Evolutionary conservation across 2,329 filamentous ascomycete genomes (phyloP), one percentile per base, ranked within the genome.

Genomic region (Cladobotryum protrusum): DNA sequence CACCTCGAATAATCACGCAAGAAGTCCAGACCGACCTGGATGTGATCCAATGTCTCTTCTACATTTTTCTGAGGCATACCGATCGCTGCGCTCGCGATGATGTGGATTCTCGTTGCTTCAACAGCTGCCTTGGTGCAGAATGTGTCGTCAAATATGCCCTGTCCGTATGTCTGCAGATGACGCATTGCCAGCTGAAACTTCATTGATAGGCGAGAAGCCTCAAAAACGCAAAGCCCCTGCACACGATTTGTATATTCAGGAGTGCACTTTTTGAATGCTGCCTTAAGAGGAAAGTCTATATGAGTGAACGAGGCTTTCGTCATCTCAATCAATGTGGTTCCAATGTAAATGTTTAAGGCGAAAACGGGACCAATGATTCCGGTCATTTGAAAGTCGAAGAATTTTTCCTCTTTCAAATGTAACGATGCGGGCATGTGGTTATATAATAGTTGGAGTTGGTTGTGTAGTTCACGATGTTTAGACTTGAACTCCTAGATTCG

Each of bases 51-150:
- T 6, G 24, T 9, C 6, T 2, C 11, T 6, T 29, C 4, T 9
- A 29, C 6, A 4, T 29, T 8, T 29, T 29, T 9, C 24, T 8
- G 24, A 29, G 11, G 11, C 3, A 8, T 8, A 29, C 24, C 11
- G n/a, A n/a, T 29, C 4, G 24, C 3, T 9, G 24, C 60, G 3
- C 60, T 56, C 5, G 58, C 50, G 39, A 63, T 54, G 24, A 61
- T 56, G 18, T 61, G 61, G 17, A 63, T 57, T 43, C 62, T 63
- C 42, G 58, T 53, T 6, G 61, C 56, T 44, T 62, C 61, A 18
- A 57, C 50, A 8, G 55, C 53, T 14, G 57, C 58, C 36, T 56
- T 57, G 13, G 54, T 48, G 20, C 56, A 57, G 35, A 57, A 56
- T 4, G 55, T 50, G 36, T 63, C 61, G 39, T 60, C 58, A 33